Conservation (phyloP, 352 stramenopile genomes). For the Blastocystis sp. region DNA sequence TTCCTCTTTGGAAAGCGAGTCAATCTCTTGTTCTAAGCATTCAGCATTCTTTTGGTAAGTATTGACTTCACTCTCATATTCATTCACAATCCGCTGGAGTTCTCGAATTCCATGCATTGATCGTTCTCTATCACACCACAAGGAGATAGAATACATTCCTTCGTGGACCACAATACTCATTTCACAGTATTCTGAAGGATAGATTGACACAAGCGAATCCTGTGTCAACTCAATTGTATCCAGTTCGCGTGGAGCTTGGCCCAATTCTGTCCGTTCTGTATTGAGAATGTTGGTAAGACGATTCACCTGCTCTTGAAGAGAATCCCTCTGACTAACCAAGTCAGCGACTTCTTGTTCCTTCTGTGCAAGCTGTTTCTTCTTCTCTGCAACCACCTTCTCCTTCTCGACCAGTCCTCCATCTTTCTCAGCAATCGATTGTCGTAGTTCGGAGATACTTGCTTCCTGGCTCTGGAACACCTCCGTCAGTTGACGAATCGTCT, state of each 20-base stretch:
- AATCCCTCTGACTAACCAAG: no score
- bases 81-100: not conserved
- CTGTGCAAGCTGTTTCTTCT: no score
- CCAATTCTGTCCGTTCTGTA: no score
- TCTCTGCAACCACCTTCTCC: not conserved
- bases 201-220: not conserved
- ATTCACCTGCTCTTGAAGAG: no score
- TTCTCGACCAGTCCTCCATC: not conserved
- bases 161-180: not conserved
- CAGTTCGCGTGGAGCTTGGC: not conserved
- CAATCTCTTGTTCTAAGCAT: not conserved
- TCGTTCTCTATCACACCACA: not conserved
- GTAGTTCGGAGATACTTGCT: not conserved
- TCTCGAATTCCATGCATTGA: not conserved
- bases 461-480: not conserved
- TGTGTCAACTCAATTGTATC: not conserved
- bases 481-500: not conserved
- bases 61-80: constrained; percentile 29
- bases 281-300: no score
- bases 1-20: not conserved
- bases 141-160: not conserved
- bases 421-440: not conserved
- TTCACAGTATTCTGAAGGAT: not conserved
- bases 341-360: no score
- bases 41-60: constrained; percentile 17